Evolutionary conservation across 352 stramenopile species (phyloP), one percentile per base, ranked within the genome.

Genomic region (Pythium myriotylum): DNA sequence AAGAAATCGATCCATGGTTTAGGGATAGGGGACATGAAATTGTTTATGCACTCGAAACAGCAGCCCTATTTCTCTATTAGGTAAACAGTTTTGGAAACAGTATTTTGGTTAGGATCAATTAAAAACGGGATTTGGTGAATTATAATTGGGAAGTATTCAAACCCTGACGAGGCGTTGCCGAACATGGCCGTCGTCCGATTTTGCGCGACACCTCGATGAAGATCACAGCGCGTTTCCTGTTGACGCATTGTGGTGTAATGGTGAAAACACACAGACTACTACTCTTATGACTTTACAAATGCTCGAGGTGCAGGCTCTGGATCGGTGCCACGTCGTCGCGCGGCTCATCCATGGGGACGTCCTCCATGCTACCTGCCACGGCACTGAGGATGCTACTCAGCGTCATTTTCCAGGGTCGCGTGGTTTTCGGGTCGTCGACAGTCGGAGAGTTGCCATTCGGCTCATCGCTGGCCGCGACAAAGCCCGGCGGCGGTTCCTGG

Each of bases 361-460:
- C 39, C 7, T 17, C 47, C 4, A 26, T 24, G 13, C 40, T 39
- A 10, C 43, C 56, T 17, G 46, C 54, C 2, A 22, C 49, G 0
- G 56, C 22, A 33, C 40, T 60, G 4, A 67, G 59, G 27, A 67
- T 54, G 39, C 51, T 67, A 37, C 59, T 59, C 9, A 67, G 39
- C 10, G 45, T 60, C 59, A 67, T 60, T 27, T 67, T 59, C 59
- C 59, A 67, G 20, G 33, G 50, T 20, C 16, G 19, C 24, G n/a
- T 58, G 17, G 35, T 19, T 2, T 9, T 58, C 33, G n/a, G 27
- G 16, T 7, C 4, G 29, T 26, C n/a, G 26, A 46, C 2, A 5
- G 29, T 46, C 48, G 7, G 26, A n/a, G 48, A 55, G 1, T 27
- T 23, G 26, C 12, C 4, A 6, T 35, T 47, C 17, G 24, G 17